phyloP scores from a whole-genome alignment of 139 green algal genomes.

The Tetraselmis striata region DNA sequence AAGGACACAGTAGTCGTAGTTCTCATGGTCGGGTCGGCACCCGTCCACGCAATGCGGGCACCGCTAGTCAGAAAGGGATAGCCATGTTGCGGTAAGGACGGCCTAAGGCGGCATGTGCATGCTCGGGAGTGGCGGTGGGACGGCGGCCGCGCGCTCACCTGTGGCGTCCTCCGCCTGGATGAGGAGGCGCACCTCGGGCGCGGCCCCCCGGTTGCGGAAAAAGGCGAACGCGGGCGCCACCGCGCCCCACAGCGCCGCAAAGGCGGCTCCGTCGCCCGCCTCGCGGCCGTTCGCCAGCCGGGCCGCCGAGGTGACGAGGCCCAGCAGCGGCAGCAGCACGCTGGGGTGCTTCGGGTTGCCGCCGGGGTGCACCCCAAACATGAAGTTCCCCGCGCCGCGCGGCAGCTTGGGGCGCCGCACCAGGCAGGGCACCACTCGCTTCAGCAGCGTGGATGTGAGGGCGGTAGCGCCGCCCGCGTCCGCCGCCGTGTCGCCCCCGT shows the following conservation, averaged over 20 bases:
- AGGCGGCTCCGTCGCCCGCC: too few relatives aligned
- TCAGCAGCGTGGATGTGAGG: too few relatives aligned
- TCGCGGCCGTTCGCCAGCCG: neutral
- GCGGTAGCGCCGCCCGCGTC: too few relatives aligned
- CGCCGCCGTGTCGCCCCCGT: too few relatives aligned
- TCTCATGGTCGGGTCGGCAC: too few relatives aligned
- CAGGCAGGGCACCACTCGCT: neutral
- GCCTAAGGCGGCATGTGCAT: too few relatives aligned
- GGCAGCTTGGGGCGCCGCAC: neutral
- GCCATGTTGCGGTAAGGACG: too few relatives aligned
- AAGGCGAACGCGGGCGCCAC: neutral
- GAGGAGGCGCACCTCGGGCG: neutral
- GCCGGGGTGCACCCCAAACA: neutral
- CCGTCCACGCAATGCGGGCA: too few relatives aligned
- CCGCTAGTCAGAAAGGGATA: too few relatives aligned
- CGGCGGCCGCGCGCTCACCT: too few relatives aligned
- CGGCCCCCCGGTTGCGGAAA: neutral
- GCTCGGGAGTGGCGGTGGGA: too few relatives aligned
- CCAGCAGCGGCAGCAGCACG: neutral
- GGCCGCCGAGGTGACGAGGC: neutral
- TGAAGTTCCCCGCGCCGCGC: neutral
- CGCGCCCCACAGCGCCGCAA: neutral
- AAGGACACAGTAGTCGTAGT: too few relatives aligned
- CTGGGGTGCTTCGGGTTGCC: neutral
- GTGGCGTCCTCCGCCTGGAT: neutral